phyloP scores from a whole-genome alignment of 2,329 filamentous ascomycete genomes.

The Talaromyces sp. region DNA sequence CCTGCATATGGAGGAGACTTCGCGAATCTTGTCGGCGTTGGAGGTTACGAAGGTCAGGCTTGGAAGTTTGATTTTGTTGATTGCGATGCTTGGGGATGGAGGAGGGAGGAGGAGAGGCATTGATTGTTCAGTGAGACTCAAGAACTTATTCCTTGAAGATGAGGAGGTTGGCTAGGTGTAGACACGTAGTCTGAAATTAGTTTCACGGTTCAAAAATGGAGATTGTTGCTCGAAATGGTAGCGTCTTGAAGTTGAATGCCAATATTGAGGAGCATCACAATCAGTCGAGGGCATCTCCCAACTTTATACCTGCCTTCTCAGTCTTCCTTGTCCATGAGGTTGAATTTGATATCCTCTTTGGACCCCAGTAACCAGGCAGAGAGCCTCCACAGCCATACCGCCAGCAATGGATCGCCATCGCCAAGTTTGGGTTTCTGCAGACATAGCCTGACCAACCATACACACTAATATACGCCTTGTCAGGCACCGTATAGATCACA shows the following conservation, averaged over 20 bases:
- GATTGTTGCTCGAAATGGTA: neutral
- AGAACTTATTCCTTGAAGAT: too few relatives aligned
- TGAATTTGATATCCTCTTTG: neutral
- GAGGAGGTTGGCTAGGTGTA: too few relatives aligned
- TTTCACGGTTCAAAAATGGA: neutral
- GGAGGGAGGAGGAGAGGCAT: slow-evolving; percentile 1
- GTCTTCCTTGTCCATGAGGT: neutral
- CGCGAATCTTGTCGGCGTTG: slow-evolving; percentile 80
- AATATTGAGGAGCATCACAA: neutral
- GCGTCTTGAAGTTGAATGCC: neutral
- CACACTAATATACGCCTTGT: neutral
- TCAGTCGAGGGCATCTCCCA: neutral
- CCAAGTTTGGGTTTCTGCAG: neutral
- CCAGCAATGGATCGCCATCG: neutral
- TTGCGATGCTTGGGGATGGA: neutral
- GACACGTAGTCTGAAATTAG: too few relatives aligned
- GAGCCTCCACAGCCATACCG: neutral
- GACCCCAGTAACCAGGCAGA: neutral
- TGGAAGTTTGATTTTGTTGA: slow-evolving; percentile 13
- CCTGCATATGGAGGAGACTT: slow-evolving; percentile 73
- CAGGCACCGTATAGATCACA: neutral
- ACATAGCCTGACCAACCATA: neutral
- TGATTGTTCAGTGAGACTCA: too few relatives aligned
- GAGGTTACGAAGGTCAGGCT: slow-evolving; percentile 68
- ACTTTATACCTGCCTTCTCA: neutral